Base-by-base conservation (phyloP, 345 rosid species). In the Salix caprea region DNA sequence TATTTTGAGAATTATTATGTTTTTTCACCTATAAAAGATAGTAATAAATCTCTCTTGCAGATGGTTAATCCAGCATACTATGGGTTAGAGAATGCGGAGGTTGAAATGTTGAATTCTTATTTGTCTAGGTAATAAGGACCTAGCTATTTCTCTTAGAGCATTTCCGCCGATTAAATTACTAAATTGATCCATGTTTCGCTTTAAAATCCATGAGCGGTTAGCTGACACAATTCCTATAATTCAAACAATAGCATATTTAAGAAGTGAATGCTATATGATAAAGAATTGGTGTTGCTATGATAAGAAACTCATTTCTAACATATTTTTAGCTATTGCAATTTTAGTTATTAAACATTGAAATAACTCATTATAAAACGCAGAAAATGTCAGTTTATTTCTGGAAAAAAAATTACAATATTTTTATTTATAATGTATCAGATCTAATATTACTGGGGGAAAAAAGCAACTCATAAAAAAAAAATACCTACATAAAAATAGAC, bases 61-160 rank as follows among this genome's bases (percentile, higher is more conserved):
- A 90, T 88, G 89, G 90, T 90, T 71, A 95, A 95, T 91, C 99
- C 99, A 71, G 94, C 99, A 23, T 95, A 93, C 88, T 91, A 95
- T 77, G 98, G 97, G 69, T 85, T 95, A 85, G 98, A 93, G 77
- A 86, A 86, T 71, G 84, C 88, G 50, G 90, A 88, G 62, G 90
- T 91, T n/a, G 96, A 88, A 81, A 83, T 79, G 56, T 70, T 93
- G 30, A 90, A 90, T 81, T 90, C 97, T 74, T 93, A 87, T 77
- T 81, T 95, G 77, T 95, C 99, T 67, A 90, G 98, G 98, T 95
- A 88, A 71, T 39, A 40, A 50, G 46, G 69, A 9, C 48, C 26
- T 46, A 9, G 11, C 6, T 65, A 0, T 40, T 18, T 65, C 36
- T 2, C 39, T 34, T 67, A 21, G 48, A 34, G 61, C 12, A 11